These are phyloP conservation scores for Antarctomyces pellizariae DNA, from an alignment of 495 filamentous ascomycete species.

Conservation along the genomic window DNA sequence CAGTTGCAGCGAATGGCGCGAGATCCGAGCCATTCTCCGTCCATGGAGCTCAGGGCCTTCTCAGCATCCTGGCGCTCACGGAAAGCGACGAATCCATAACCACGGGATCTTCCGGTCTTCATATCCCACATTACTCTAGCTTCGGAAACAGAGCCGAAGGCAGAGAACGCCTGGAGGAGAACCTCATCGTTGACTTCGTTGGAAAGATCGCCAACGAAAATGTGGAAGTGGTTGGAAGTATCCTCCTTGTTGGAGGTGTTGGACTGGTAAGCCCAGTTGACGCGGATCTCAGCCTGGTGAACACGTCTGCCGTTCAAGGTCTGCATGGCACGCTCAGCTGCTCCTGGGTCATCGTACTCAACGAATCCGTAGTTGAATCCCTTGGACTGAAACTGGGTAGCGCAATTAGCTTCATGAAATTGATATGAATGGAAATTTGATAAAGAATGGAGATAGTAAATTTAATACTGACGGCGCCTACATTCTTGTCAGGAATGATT, in stretches of 20 bases:
- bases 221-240: slow-evolving; percentile 96
- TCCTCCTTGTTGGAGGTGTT: slow-evolving; percentile 92
- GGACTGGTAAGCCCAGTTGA: slow-evolving; percentile 99
- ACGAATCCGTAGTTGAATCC: slow-evolving; percentile 99
- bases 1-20: slow-evolving; percentile 98
- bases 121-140: slow-evolving; percentile 99
- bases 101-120: slow-evolving; percentile 95
- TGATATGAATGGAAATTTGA: slow-evolving; percentile 1
- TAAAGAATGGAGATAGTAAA: slow-evolving; percentile 3
- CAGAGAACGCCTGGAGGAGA: slow-evolving; percentile 81
- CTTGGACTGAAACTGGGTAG: slow-evolving; percentile 43
- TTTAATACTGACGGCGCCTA: slow-evolving; percentile 29
- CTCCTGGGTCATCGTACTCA: slow-evolving; percentile 93
- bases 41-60: slow-evolving; percentile 91
- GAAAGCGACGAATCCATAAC: slow-evolving; percentile 97
- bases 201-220: slow-evolving; percentile 94
- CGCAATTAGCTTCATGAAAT: slow-evolving; percentile 10
- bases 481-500: slow-evolving; percentile 98
- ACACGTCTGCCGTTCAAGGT: slow-evolving; percentile 88
- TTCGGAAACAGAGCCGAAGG: slow-evolving; percentile 93
- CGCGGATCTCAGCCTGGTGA: slow-evolving; percentile 91
- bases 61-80: slow-evolving; percentile 85
- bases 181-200: slow-evolving; percentile 99
- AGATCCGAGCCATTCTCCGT: slow-evolving; percentile 97
- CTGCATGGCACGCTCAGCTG: slow-evolving; percentile 89